phyloP scores from a whole-genome alignment of 2,329 filamentous ascomycete genomes.

The Fusarium chuoi region DNA sequence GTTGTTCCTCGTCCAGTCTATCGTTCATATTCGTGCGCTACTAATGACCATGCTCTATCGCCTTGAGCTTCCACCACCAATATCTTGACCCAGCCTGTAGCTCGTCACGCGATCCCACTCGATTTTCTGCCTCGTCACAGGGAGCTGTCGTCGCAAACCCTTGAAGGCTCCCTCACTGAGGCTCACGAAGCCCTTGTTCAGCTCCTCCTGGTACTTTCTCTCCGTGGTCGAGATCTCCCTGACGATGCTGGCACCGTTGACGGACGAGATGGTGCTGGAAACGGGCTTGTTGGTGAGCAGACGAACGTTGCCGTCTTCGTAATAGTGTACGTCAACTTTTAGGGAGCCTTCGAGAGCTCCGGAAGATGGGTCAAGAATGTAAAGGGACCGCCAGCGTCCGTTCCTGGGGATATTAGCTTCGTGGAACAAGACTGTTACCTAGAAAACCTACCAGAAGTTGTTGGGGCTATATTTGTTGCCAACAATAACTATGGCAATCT shows the following conservation, averaged over 20 bases:
- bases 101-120: conserved; percentile 99
- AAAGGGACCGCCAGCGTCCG: conserved; percentile 92
- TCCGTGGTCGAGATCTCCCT: conserved; percentile 82
- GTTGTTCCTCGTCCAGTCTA: conserved; percentile 17
- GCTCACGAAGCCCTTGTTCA: conserved; percentile 88
- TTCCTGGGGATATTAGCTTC: conserved; percentile 69
- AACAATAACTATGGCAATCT: conserved; percentile 84
- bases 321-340: conserved; percentile 98
- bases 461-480: conserved; percentile 98
- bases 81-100: conserved; percentile 86
- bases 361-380: conserved; percentile 79
- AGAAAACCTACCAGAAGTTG: conserved; percentile 85
- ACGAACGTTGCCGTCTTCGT: conserved; percentile 98
- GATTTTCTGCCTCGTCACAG: conserved; percentile 97
- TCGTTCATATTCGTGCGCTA: conserved; percentile 22
- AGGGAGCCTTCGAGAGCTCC: conserved; percentile 79
- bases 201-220: conserved; percentile 94
- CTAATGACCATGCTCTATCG: conserved; percentile 36
- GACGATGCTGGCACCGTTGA: conserved; percentile 74
- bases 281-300: conserved; percentile 88
- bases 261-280: conserved; percentile 67
- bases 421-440: neutral
- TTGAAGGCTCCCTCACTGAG: conserved; percentile 97
- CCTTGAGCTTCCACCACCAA: conserved; percentile 72
- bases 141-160: conserved; percentile 88